Evolutionary conservation across 2,329 filamentous ascomycete species (phyloP).

Genomic region (Colletotrichum sp.): DNA sequence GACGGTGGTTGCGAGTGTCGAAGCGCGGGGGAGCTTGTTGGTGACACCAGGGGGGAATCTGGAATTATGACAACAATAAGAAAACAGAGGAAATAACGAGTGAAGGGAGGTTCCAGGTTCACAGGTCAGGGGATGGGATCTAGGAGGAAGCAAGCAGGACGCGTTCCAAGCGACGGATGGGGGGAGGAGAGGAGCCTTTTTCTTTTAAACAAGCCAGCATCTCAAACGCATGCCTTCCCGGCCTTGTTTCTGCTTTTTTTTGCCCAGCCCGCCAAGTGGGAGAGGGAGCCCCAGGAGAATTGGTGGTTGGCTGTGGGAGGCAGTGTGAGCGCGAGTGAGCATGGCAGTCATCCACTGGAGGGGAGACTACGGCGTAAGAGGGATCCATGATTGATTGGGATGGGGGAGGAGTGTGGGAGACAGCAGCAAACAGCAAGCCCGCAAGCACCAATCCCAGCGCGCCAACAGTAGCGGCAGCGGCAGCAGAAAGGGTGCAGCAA

Average conservation of each 20-base stretch:
- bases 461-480: neutral
- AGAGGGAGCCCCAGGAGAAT: neutral
- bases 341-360: neutral
- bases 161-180: neutral
- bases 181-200: slow-evolving; percentile 10
- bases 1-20: neutral
- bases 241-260: slow-evolving; percentile 5
- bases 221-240: slow-evolving; percentile 11
- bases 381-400: neutral
- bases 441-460: neutral
- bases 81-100: slow-evolving; percentile 2
- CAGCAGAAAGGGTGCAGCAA: slow-evolving; percentile 4
- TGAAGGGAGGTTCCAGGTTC: slow-evolving; percentile 6
- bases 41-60: neutral
- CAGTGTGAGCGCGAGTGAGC: neutral
- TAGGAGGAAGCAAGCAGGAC: neutral
- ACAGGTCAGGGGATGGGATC: slow-evolving; percentile 8
- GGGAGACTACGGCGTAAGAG: neutral
- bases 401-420: neutral
- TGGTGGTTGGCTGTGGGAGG: neutral
- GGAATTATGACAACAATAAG: neutral
- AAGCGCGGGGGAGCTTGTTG: neutral
- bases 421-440: neutral
- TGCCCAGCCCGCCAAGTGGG: slow-evolving; percentile 15
- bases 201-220: slow-evolving; percentile 10